phyloP scores from a whole-genome alignment of 805 yeast species.

The Teunomyces barrocoloradensis region DNA sequence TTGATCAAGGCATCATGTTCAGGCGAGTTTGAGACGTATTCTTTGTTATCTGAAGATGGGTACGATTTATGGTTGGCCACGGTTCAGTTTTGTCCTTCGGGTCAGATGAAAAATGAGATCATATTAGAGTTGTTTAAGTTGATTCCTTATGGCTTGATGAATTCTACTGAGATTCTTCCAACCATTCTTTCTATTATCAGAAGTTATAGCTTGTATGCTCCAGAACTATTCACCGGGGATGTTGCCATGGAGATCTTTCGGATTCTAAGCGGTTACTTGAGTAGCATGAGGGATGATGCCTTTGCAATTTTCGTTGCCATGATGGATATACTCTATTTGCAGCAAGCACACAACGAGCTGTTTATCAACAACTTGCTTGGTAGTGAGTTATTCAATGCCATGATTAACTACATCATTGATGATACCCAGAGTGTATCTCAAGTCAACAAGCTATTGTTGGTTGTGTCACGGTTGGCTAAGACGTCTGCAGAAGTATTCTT shows the following conservation, averaged over 20 bases:
- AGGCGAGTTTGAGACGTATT: slow-evolving; percentile 30
- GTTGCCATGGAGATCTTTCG: slow-evolving; percentile 43
- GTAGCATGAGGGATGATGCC: slow-evolving; percentile 69
- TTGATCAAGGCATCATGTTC: slow-evolving; percentile 65
- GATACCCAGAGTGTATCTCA: slow-evolving; percentile 42
- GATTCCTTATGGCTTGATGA: slow-evolving; percentile 56
- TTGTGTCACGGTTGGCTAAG: slow-evolving; percentile 36
- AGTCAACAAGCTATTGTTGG: slow-evolving; percentile 35
- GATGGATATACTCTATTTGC: slow-evolving; percentile 49
- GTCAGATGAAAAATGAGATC: slow-evolving; percentile 29
- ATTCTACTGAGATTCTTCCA: slow-evolving; percentile 74
- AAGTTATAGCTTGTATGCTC: slow-evolving; percentile 55
- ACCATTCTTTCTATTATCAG: slow-evolving; percentile 58
- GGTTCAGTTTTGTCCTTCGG: slow-evolving; percentile 56
- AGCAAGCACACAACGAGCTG: slow-evolving; percentile 19
- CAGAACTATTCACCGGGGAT: slow-evolving; percentile 37
- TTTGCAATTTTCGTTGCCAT: slow-evolving; percentile 53
- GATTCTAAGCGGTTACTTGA: slow-evolving; percentile 51
- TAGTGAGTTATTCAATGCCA: slow-evolving; percentile 45
- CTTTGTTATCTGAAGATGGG: slow-evolving; percentile 80
- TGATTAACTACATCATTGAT: slow-evolving; percentile 40
- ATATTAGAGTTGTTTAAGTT: slow-evolving; percentile 49
- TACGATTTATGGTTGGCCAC: slow-evolving; percentile 78
- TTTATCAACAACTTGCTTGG: slow-evolving; percentile 32
- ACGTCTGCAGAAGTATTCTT: slow-evolving; percentile 35